Percentiles rank a stretch among this genome's conserved stretches.
These are phyloP conservation scores for Cajanus cajan DNA, from an alignment of 306 rosid species.

Conservation along the genomic window DNA sequence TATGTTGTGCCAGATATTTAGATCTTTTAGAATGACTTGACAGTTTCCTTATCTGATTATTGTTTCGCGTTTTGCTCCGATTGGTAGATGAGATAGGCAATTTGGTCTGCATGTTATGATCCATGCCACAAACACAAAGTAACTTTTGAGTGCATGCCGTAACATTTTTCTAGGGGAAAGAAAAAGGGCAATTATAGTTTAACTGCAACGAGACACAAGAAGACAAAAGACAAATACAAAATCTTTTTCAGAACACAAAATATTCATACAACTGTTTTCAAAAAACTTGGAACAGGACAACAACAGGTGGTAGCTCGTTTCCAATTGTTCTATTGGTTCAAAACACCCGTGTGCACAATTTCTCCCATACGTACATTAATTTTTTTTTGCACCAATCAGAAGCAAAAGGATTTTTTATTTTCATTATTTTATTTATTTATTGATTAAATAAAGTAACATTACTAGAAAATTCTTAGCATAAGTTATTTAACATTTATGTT, in stretches of 20 bases:
- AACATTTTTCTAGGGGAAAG: slow-evolving; percentile 19
- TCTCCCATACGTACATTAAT: background rate
- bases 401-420: background rate
- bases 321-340: background rate
- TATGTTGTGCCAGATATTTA: background rate
- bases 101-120: slow-evolving; percentile 6
- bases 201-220: background rate
- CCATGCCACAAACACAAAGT: slow-evolving; percentile 9
- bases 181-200: background rate
- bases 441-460: too few relatives aligned
- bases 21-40: slow-evolving; percentile 1
- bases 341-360: background rate
- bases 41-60: background rate
- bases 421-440: too few relatives aligned
- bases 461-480: too few relatives aligned
- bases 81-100: slow-evolving; percentile 27
- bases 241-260: background rate
- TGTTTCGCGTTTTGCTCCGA: slow-evolving; percentile 1
- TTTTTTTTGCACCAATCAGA: background rate
- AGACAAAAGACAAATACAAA: background rate
- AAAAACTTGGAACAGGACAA: background rate
- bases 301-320: background rate
- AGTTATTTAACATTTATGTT: too few relatives aligned
- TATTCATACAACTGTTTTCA: background rate
- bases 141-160: slow-evolving; percentile 21